These are phyloP conservation scores for Cladosporium halotolerans DNA, from an alignment of 2,329 filamentous ascomycete genomes.

Conservation along the genomic window DNA sequence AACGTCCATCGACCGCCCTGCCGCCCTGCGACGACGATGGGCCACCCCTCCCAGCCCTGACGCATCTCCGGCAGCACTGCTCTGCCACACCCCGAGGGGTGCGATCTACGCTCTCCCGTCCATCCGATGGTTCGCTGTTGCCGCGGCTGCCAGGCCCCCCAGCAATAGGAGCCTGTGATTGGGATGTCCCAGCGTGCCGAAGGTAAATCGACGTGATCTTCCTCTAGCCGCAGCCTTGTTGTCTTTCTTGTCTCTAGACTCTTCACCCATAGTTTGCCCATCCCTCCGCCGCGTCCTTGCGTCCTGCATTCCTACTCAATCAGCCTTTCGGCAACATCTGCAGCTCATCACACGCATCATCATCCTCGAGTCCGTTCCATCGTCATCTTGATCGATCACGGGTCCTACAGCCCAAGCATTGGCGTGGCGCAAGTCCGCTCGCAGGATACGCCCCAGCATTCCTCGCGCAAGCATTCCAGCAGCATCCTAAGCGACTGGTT, in stretches of 20 bases:
- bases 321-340: too few species aligned
- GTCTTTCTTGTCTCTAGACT: neutral
- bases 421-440: neutral
- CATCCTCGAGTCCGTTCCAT: neutral
- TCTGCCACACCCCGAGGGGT: neutral
- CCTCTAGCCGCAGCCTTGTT: neutral
- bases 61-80: neutral
- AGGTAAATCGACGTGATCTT: too few species aligned
- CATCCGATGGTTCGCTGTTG: too few species aligned
- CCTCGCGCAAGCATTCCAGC: constrained; percentile 3
- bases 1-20: neutral
- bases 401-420: neutral
- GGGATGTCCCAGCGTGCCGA: too few species aligned
- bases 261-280: neutral
- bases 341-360: neutral
- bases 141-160: too few species aligned
- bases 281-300: neutral
- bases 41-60: neutral
- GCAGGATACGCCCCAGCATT: constrained; percentile 3
- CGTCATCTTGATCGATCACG: neutral
- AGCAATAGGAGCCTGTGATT: too few species aligned
- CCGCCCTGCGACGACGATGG: too few species aligned
- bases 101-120: too few species aligned
- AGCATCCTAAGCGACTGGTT: constrained; percentile 1
- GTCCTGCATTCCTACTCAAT: neutral